Conservation (phyloP, 2,329 filamentous ascomycete species). For the Fusarium brevicatenulatum region DNA sequence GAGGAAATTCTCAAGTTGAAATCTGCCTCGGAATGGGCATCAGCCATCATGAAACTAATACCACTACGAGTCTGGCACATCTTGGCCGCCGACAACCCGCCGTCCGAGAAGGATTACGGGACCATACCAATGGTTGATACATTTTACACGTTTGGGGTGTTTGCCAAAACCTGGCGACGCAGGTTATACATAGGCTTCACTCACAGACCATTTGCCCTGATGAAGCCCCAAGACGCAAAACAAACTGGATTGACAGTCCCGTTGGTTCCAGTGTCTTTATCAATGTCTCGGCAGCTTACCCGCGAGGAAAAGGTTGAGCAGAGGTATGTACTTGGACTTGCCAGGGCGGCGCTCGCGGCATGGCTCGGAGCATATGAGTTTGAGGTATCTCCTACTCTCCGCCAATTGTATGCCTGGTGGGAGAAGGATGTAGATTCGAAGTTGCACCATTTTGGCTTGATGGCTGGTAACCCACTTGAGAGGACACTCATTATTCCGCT, state of each 20-base stretch:
- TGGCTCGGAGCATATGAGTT: not conserved
- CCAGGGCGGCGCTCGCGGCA: not conserved
- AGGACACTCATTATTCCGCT: not conserved
- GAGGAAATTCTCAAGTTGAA: not conserved
- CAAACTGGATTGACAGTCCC: not conserved
- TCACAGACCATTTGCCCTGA: not conserved
- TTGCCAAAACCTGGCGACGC: not conserved
- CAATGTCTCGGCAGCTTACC: not conserved
- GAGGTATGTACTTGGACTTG: not conserved
- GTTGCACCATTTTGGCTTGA: not conserved
- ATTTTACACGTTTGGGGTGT: not conserved
- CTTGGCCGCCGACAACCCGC: not conserved
- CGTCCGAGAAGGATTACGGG: not conserved
- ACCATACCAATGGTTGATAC: not conserved
- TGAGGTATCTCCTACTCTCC: not conserved
- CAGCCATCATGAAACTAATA: not conserved
- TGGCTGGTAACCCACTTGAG: not conserved
- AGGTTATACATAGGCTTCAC: not conserved
- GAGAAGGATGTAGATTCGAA: not conserved
- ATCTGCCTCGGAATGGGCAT: not conserved
- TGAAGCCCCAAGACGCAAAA: not conserved
- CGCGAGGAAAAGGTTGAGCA: not conserved
- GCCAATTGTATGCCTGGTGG: not conserved
- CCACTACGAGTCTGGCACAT: constrained; percentile 1
- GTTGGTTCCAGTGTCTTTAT: not conserved